Evolutionary conservation across 2,329 filamentous ascomycete species (phyloP).

Genomic region (Diaporthe velutina): DNA sequence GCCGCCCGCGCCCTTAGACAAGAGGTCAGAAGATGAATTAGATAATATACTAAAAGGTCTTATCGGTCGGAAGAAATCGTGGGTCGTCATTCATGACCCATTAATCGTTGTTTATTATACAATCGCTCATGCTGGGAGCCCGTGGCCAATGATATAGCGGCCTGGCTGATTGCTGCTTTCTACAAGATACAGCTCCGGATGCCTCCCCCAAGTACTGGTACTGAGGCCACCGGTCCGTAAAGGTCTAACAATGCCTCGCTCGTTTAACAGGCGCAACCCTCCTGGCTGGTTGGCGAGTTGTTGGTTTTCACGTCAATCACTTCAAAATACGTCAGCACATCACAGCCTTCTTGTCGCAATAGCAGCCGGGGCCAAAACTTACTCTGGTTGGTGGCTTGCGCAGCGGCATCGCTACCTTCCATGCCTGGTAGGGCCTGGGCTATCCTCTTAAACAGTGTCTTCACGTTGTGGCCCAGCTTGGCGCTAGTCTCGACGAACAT

Average conservation of each 20-base stretch:
- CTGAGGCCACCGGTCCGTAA: not conserved
- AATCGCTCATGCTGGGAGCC: constrained; percentile 40
- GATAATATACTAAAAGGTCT: constrained; percentile 37
- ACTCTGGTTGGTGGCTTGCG: constrained; percentile 83
- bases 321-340: constrained; percentile 54
- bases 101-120: constrained; percentile 40
- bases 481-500: constrained; percentile 99
- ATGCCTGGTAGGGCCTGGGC: constrained; percentile 97
- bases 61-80: constrained; percentile 33
- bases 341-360: not conserved
- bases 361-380: constrained; percentile 53
- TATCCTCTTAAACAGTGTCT: constrained; percentile 97
- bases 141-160: constrained; percentile 34
- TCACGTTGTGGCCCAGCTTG: constrained; percentile 98
- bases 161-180: constrained; percentile 38
- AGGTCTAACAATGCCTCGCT: not conserved
- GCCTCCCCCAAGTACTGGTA: constrained; percentile 5
- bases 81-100: constrained; percentile 40
- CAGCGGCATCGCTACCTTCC: constrained; percentile 88
- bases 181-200: constrained; percentile 33
- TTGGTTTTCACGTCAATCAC: constrained; percentile 96
- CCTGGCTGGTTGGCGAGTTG: constrained; percentile 76
- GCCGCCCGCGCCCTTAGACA: not conserved
- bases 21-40: constrained; percentile 37
- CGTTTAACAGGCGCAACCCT: constrained; percentile 77